Conservation (phyloP, 768 basidiomycete species). For the Trametes cingulata region DNA sequence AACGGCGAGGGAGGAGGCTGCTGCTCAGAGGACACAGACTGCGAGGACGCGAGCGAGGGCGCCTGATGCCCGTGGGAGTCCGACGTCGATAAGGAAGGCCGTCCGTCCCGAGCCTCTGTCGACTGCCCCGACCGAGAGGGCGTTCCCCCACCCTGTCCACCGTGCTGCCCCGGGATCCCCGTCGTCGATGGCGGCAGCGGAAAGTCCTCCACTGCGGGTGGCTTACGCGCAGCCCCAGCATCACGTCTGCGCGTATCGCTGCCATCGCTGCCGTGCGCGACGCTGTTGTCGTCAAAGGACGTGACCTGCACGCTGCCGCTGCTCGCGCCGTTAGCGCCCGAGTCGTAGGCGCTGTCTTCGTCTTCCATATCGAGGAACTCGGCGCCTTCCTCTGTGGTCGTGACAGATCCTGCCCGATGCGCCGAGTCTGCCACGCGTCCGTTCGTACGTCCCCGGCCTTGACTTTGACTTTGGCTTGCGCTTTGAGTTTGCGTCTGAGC, state of each 20-base stretch:
- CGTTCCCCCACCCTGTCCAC: constrained; percentile 15
- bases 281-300: constrained; percentile 23
- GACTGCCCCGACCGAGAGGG: constrained; percentile 13
- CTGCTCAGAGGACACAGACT: constrained; percentile 23
- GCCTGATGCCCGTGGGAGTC: constrained; percentile 18
- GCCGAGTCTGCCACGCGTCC: constrained; percentile 8
- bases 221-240: constrained; percentile 27
- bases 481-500: neutral
- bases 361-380: constrained; percentile 73
- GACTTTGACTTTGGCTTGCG: neutral
- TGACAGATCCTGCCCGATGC: constrained; percentile 18
- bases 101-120: constrained; percentile 6
- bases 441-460: neutral
- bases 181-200: constrained; percentile 42
- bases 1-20: constrained; percentile 29
- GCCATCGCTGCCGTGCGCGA: constrained; percentile 23
- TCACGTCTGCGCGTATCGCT: constrained; percentile 7
- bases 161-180: constrained; percentile 9
- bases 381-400: constrained; percentile 35
- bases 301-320: constrained; percentile 8
- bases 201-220: constrained; percentile 53
- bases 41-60: constrained; percentile 21
- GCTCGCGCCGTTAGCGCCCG: constrained; percentile 18
- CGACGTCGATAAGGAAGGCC: constrained; percentile 19
- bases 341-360: constrained; percentile 43